These are phyloP conservation scores for Kodamaea anthophila DNA, from an alignment of 1,139 yeast genomes.

Conservation along the genomic window DNA sequence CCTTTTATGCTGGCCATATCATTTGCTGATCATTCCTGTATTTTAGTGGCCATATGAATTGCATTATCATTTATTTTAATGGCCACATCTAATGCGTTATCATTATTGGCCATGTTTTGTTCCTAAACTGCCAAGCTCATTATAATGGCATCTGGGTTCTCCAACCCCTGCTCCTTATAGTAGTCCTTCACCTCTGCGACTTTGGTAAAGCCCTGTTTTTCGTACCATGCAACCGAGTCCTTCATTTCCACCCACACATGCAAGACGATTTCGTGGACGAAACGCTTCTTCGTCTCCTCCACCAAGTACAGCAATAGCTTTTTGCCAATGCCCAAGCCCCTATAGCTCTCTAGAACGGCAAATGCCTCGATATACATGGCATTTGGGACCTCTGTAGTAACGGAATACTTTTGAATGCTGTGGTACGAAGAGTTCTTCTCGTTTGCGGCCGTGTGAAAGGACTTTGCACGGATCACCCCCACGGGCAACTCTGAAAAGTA, in stretches of 20 bases:
- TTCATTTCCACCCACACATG: slow-evolving; percentile 51
- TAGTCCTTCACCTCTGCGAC: slow-evolving; percentile 40
- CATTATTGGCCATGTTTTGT: too few relatives aligned
- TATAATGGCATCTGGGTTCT: slow-evolving; percentile 40
- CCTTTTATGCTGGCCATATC: too few relatives aligned
- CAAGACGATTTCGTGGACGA: slow-evolving; percentile 51
- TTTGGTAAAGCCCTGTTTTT: slow-evolving; percentile 44
- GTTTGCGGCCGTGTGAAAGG: slow-evolving; percentile 27
- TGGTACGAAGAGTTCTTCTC: slow-evolving; percentile 17
- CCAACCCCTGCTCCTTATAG: slow-evolving; percentile 44
- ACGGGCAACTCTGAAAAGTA: slow-evolving; percentile 64
- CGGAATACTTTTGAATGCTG: slow-evolving; percentile 17
- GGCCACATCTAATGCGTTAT: not conserved
- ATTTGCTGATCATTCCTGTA: too few relatives aligned
- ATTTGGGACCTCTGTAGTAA: slow-evolving; percentile 33
- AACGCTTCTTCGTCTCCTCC: slow-evolving; percentile 45
- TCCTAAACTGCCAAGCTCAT: slow-evolving; percentile 14
- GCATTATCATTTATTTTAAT: not conserved
- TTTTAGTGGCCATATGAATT: too few relatives aligned
- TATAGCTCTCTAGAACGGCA: slow-evolving; percentile 59
- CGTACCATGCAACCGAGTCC: slow-evolving; percentile 50
- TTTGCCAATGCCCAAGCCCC: slow-evolving; percentile 57
- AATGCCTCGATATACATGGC: slow-evolving; percentile 61
- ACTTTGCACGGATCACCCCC: slow-evolving; percentile 57
- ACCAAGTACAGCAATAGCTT: slow-evolving; percentile 50